Evolutionary conservation across 2,329 filamentous ascomycete genomes (phyloP), one percentile per base, ranked within the genome.

Genomic region (Colletotrichum gloeosporioides): DNA sequence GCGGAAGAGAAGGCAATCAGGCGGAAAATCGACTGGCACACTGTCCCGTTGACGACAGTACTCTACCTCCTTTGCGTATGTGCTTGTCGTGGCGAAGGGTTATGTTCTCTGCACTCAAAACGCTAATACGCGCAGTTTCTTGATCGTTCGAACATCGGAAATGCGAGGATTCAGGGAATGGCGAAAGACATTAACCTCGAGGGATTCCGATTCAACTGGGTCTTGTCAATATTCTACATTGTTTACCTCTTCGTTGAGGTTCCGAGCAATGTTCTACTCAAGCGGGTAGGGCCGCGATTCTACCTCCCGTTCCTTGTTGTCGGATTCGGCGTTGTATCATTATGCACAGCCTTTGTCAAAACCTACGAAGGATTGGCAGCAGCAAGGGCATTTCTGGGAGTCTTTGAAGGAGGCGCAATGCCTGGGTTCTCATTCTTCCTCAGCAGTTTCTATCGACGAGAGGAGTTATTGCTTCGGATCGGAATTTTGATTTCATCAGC

Each of bases 401-500:
- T 91, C 7, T 90, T 90, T 53, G 90, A 92, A 80, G 90, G 90
- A 31, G 90, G 90, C 73, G 88, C 89, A 13, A 90, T 91, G 86
- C 90, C 90, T 55, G 89, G 90, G 12, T 87, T 91, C 77, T 88
- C 89, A 22, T 91, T 91, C 80, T 90, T 89, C 80, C 87, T 91
- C 13, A 88, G 86, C 70, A 88, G 86, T 67, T 91, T 91, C 80
- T 92, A 92, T 83, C 90, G 89, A 80, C 85, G 90, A 70, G 84
- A 89, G 66, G 90, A 92, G 81, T 85, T 92, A 6, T 83, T 90
- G 16, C 88, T 91, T 78, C 86, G 90, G 63, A 83, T 91, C 29
- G 90, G 89, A 12, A 89, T 92, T 76, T 91, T 90, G 81, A 87
- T 91, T 13, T 90, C 88, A 3, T 87, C 89, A 7, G 88, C 89